These are phyloP conservation scores for Fusarium sp. DNA, from an alignment of 2,329 filamentous ascomycete species.

Conservation along the genomic window DNA sequence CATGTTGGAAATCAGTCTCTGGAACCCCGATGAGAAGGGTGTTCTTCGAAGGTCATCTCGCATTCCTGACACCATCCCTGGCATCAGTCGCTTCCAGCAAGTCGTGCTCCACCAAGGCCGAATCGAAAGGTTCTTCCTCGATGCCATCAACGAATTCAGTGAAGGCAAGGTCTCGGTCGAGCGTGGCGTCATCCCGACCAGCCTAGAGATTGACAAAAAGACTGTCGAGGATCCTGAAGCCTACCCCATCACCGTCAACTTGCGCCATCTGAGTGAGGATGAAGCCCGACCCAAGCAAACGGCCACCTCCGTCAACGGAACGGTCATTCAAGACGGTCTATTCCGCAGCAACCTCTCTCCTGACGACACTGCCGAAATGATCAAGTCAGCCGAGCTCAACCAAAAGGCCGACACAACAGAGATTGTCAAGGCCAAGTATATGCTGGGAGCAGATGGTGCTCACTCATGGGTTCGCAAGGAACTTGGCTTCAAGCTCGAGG, in stretches of 20 bases:
- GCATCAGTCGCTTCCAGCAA: conserved; percentile 73
- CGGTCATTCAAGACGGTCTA: conserved; percentile 19
- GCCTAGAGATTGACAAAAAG: conserved; percentile 13
- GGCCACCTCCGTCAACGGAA: conserved; percentile 20
- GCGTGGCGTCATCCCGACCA: conserved; percentile 24
- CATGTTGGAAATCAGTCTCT: conserved; percentile 70
- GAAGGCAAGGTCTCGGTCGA: conserved; percentile 20
- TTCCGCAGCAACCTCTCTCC: conserved; percentile 31
- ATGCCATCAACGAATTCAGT: conserved; percentile 32
- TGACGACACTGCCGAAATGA: conserved; percentile 29
- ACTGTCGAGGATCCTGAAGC: conserved; percentile 21
- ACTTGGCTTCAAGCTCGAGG: conserved; percentile 42
- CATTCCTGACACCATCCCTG: conserved; percentile 72
- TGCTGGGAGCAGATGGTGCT: conserved; percentile 43
- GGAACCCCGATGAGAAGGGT: conserved; percentile 73
- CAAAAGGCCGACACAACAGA: conserved; percentile 22
- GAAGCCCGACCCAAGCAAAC: conserved; percentile 29
- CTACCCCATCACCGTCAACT: conserved; percentile 28
- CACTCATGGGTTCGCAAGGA: conserved; percentile 42
- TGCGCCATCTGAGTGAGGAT: conserved; percentile 28
- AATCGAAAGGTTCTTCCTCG: conserved; percentile 38
- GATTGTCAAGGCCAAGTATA: conserved; percentile 25
- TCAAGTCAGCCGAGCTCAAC: conserved; percentile 25
- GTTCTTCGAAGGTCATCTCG: conserved; percentile 68
- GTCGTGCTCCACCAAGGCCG: conserved; percentile 68